A percentile compares a stretch with the other conserved stretches of the same genome.
Conservation (phyloP, 139 green algal genomes). For the Volvox africanus region DNA sequence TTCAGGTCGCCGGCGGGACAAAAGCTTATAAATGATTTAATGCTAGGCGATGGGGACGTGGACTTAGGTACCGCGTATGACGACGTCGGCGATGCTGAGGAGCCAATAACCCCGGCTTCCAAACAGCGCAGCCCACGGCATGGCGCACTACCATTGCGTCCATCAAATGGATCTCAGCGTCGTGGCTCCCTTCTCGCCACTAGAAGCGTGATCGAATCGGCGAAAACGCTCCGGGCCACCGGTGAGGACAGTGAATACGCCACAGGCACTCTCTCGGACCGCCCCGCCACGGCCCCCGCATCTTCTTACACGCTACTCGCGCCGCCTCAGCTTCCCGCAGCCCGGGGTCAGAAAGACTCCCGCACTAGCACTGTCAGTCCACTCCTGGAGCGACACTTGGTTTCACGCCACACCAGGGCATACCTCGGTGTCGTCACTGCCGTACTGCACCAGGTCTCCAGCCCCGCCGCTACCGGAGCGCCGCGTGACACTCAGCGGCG, state of each 20-base stretch:
- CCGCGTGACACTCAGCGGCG: not conserved
- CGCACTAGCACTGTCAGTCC: not conserved
- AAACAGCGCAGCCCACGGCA: not conserved
- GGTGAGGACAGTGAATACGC: not conserved
- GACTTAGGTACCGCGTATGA: not conserved
- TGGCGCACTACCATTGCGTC: not conserved
- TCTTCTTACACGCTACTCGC: not conserved
- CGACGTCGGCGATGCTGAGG: not conserved
- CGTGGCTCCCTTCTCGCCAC: not conserved
- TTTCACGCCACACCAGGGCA: constrained; percentile 18
- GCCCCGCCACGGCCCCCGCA: constrained; percentile 5
- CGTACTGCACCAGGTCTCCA: constrained; percentile 21
- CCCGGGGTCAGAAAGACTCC: not conserved
- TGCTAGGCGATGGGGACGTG: constrained; percentile 22
- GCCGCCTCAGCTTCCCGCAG: not conserved
- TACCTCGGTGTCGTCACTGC: constrained; percentile 33
- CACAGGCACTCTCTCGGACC: not conserved
- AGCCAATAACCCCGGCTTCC: not conserved
- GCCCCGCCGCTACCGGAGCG: not conserved
- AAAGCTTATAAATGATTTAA: constrained; percentile 26
- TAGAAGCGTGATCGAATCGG: not conserved
- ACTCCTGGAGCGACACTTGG: constrained; percentile 20
- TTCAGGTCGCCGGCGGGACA: constrained; percentile 17
- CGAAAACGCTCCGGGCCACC: not conserved
- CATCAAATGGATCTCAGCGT: not conserved